Evolutionary conservation across 1,284 basidiomycete genomes (phyloP), one percentile per base, ranked within the genome.

Genomic region (Puccinia polysora): DNA sequence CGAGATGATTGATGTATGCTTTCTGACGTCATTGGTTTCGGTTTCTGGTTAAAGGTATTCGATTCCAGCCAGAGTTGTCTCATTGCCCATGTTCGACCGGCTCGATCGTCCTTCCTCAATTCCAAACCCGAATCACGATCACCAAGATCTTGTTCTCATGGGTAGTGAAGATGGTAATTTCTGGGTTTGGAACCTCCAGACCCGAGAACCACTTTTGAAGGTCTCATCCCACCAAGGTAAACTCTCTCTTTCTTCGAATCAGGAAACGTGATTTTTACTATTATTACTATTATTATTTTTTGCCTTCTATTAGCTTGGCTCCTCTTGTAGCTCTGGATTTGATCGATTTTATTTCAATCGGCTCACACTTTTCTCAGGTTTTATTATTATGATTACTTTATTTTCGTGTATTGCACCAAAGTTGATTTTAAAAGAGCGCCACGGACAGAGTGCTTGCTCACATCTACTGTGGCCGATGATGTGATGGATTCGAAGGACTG

Each of bases 81-180:
- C 67, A 18, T 25, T 52, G 5, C 8, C 5, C 6, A 52, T 83
- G 0, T 25, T 4, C 14, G 34, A 55, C 8, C 36, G 4, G 8
- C 7, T 20, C 1, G 58, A 20, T 25, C n/a, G n/a, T n/a, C n/a
- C n/a, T n/a, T n/a, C n/a, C n/a, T n/a, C n/a, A n/a, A n/a, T 12
- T 2, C 1, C n/a, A 28, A 58, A 32, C 2, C 15, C 28, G n/a
- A 58, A 32, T 32, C 23, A n/a, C n/a, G 43, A 25, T 8, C 87
- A 88, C 14, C 78, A 88, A 4, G 84, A 86, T 75, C 88, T 87
- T 79, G 84, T 98, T 59, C 84, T 95, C 4, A 87, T 89, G 63
- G 95, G 94, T 0, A 91, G 89, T 69, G 95, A 97, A 81, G 93
- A 97, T 78, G 85, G 86, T 74, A 90, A 89, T 76, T 82, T 95